Base-by-base conservation (phyloP, 1,284 basidiomycete species). In the Moesziomyces globuligerus region DNA sequence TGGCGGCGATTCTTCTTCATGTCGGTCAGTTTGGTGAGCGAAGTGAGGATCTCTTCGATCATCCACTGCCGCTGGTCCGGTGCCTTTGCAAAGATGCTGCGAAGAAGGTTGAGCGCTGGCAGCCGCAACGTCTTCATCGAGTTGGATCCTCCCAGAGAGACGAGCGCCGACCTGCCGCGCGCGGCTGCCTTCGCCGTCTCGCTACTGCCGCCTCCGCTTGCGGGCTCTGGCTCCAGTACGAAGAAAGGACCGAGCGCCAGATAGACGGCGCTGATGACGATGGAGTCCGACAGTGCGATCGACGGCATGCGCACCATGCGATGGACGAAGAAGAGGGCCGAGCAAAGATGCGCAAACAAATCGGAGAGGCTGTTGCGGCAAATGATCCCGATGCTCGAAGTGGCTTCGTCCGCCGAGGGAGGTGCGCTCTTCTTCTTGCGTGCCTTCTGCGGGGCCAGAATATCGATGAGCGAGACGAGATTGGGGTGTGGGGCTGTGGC, bases 241-340 rank as follows among this genome's bases (percentile, higher is more conserved):
- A 98, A 97, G 83, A 97, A 93, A 0, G 95, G 94, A 1, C 90
- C 91, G 61, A 97, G 91, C 1, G 92, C 89, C 48, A 96, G 89
- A 82, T 94, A 97, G 4, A 96, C 91, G 0, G 90, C 89, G 73
- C 91, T 89, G 52, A 96, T 95, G 75, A 96, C 89, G 42, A 81
- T 67, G 17, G 76, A 53, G 40, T 81, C 80, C 15, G 79, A 72
- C 0, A 81, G 47, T 5, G 61, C 42, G 20, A 86, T 71, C 41
- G 91, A 88, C 1, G 77, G 65, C 9, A 81, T 76, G 24, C 69
- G 64, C 36, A 84, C 72, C 13, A 86, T 76, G 2, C 82, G 75
- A 7, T 84, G 76, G 7, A 85, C 78, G 9, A 81, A 81, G 5
- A 80, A 77, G 0, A 85, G 49, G 0, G 83, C 61, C 18, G 74